Conservation (phyloP, 257 asterid species). For the Lithospermum erythrorhizon region DNA sequence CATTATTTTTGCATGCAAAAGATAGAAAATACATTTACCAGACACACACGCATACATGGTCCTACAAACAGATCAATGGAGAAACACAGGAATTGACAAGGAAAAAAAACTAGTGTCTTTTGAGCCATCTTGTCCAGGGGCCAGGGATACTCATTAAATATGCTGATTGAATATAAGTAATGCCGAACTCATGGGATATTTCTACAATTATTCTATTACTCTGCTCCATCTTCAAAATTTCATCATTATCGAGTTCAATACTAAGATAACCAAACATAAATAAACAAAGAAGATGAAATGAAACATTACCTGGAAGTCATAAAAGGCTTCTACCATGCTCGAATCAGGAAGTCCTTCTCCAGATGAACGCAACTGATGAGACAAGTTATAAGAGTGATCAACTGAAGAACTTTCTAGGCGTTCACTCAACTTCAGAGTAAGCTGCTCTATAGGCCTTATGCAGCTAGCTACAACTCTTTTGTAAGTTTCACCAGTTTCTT, state of each 20-base stretch:
- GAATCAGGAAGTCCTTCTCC: slow-evolving; percentile 47
- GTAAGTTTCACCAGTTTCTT: slow-evolving; percentile 88
- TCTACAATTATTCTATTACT: too few relatives aligned
- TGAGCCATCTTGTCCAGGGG: not conserved
- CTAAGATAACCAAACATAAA: not conserved
- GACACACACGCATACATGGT: not conserved
- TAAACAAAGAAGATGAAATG: slow-evolving; percentile 6
- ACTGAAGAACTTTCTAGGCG: slow-evolving; percentile 52
- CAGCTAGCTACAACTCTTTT: slow-evolving; percentile 61
- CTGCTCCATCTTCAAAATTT: not conserved
- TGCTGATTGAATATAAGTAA: not conserved
- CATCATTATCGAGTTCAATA: not conserved
- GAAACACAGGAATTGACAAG: not conserved
- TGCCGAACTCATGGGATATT: not conserved
- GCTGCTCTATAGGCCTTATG: slow-evolving; percentile 63
- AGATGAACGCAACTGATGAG: slow-evolving; percentile 62
- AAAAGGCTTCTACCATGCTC: slow-evolving; percentile 46
- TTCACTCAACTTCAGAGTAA: slow-evolving; percentile 49
- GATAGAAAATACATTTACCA: too few relatives aligned
- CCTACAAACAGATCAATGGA: not conserved
- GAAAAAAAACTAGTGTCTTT: not conserved
- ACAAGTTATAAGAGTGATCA: slow-evolving; percentile 48
- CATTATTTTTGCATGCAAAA: too few relatives aligned
- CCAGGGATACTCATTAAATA: not conserved
- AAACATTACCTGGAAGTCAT: slow-evolving; percentile 63